Percentiles rank a stretch among this genome's conserved stretches.
Conservation (phyloP, 2,329 filamentous ascomycete genomes). For the Clonostachys rosea region DNA sequence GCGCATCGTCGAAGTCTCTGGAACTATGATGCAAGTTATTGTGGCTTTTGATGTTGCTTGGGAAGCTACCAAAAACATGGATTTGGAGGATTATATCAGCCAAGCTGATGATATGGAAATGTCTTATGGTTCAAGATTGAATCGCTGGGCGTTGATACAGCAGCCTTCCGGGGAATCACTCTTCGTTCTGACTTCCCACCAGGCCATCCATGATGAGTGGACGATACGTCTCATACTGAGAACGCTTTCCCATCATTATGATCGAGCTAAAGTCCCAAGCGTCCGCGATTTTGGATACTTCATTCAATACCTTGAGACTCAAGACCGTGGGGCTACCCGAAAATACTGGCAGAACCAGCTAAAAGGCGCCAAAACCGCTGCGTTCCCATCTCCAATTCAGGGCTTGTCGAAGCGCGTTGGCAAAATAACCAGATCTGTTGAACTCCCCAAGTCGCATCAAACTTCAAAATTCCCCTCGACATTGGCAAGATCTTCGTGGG, state of each 20-base stretch:
- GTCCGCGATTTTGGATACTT: constrained; percentile 27
- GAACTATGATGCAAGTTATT: constrained; percentile 1
- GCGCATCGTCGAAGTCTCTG: constrained; percentile 3
- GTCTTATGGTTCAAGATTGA: constrained; percentile 4
- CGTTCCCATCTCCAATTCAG: neutral
- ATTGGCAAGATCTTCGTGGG: neutral
- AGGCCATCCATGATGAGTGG: constrained; percentile 12
- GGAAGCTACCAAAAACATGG: neutral
- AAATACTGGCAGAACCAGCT: constrained; percentile 1
- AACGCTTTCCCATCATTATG: neutral
- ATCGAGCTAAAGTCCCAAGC: constrained; percentile 12
- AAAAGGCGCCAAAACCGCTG: constrained; percentile 1
- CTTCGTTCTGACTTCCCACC: constrained; percentile 1
- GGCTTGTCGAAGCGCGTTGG: no score
- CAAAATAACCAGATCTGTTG: neutral
- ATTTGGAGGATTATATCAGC: neutral
- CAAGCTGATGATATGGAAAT: constrained; percentile 1
- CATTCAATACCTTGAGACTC: constrained; percentile 31
- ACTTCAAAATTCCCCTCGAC: constrained; percentile 1
- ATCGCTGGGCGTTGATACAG: constrained; percentile 4
- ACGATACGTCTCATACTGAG: constrained; percentile 3
- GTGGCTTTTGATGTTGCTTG: constrained; percentile 1
- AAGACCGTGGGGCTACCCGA: constrained; percentile 3
- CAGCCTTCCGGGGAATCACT: neutral
- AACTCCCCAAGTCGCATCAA: constrained; percentile 7